Evolutionary conservation across 495 filamentous ascomycete species (phyloP).

Genomic region (Tuber indicum): DNA sequence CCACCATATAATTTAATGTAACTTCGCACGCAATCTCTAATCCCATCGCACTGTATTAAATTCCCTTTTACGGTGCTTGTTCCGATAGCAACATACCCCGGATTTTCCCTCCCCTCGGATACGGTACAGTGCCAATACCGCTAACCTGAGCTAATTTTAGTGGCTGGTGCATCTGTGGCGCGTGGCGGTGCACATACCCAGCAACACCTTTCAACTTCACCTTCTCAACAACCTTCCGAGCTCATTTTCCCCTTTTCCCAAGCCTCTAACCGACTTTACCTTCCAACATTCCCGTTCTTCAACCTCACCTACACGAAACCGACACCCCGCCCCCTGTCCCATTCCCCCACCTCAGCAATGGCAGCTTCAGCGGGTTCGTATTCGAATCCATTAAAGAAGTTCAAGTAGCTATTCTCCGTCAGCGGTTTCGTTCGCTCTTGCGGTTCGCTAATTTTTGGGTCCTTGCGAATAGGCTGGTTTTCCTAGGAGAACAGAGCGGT

Average conservation of each 20-base stretch:
- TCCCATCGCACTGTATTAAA: neutral
- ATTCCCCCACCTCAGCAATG: constrained; percentile 40
- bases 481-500: constrained; percentile 97
- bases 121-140: neutral
- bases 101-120: neutral
- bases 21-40: neutral
- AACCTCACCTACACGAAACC: neutral
- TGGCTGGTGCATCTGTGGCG: neutral
- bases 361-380: constrained; percentile 70
- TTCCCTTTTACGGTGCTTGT: neutral
- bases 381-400: constrained; percentile 99
- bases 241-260: neutral
- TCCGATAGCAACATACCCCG: neutral
- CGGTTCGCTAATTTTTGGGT: constrained; percentile 24
- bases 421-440: constrained; percentile 20
- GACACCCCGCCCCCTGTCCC: neutral
- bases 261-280: neutral
- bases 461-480: constrained; percentile 64
- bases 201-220: neutral
- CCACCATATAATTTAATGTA: neutral
- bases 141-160: neutral
- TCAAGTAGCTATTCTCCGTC: constrained; percentile 63
- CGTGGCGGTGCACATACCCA: neutral
- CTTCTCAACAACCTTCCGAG: neutral
- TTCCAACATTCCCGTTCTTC: neutral